These are phyloP conservation scores for Phoma sp. DNA, from an alignment of 2,329 filamentous ascomycete genomes.

Conservation along the genomic window DNA sequence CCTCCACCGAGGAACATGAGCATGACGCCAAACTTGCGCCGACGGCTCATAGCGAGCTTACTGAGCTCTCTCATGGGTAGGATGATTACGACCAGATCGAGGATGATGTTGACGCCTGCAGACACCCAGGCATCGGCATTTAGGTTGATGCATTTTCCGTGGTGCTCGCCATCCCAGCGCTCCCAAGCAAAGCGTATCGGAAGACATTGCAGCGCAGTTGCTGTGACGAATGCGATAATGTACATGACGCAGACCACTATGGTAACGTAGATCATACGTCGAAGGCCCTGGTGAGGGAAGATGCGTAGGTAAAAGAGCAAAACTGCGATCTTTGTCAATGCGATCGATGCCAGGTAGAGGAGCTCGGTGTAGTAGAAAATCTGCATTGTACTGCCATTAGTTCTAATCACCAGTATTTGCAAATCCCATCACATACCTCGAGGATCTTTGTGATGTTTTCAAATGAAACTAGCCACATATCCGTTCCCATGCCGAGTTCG, in stretches of 20 bases:
- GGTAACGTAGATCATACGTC: constrained; percentile 20
- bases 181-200: constrained; percentile 33
- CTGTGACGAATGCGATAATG: constrained; percentile 27
- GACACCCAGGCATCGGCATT: constrained; percentile 38
- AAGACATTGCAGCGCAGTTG: constrained; percentile 27
- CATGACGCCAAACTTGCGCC: constrained; percentile 44
- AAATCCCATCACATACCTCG: constrained; percentile 29
- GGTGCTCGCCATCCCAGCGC: constrained; percentile 36
- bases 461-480: constrained; percentile 58
- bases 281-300: constrained; percentile 30
- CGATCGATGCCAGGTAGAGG: too few relatives aligned
- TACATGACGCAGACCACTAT: constrained; percentile 27
- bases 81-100: constrained; percentile 38
- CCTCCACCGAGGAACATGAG: constrained; percentile 48
- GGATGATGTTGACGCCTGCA: constrained; percentile 40
- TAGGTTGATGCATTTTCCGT: constrained; percentile 32
- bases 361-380: too few relatives aligned
- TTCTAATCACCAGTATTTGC: too few relatives aligned
- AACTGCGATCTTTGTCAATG: constrained; percentile 26
- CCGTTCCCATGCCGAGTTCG: constrained; percentile 56
- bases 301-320: constrained; percentile 41
- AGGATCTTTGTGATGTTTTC: constrained; percentile 55
- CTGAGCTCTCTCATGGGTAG: constrained; percentile 42
- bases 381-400: too few relatives aligned
- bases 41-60: constrained; percentile 35